These are phyloP conservation scores for Aspergillus jensenii DNA, from an alignment of 2,329 filamentous ascomycete genomes.

Conservation along the genomic window DNA sequence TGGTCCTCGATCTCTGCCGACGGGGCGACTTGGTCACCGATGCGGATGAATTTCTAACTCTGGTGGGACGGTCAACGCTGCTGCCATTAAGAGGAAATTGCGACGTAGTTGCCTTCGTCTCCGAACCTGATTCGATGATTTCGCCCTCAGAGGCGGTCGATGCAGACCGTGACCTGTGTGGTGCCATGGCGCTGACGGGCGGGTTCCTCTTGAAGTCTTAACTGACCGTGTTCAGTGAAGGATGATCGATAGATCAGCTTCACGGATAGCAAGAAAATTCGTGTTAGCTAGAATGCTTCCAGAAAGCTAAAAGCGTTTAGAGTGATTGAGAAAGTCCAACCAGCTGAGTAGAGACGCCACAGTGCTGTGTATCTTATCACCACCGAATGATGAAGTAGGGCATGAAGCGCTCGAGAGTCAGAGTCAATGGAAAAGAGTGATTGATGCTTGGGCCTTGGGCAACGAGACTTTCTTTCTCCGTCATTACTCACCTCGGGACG, in stretches of 20 bases:
- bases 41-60: conserved; percentile 59
- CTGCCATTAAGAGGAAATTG: conserved; percentile 71
- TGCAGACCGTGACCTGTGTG: conserved; percentile 49
- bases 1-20: conserved; percentile 55
- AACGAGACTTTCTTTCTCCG: conserved; percentile 9
- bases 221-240: not conserved
- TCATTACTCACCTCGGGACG: not conserved
- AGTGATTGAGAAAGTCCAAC: conserved; percentile 45
- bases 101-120: conserved; percentile 82
- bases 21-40: conserved; percentile 57
- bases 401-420: conserved; percentile 7
- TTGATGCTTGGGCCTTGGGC: not conserved
- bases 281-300: conserved; percentile 40
- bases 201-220: not conserved
- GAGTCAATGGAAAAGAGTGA: not conserved
- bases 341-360: conserved; percentile 35
- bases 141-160: conserved; percentile 83
- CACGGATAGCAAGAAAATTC: conserved; percentile 16
- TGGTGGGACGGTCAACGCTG: conserved; percentile 91
- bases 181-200: conserved; percentile 43
- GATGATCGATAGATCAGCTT: conserved; percentile 22
- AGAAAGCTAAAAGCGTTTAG: conserved; percentile 22
- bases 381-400: conserved; percentile 12
- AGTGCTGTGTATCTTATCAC: conserved; percentile 18
- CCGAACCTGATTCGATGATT: conserved; percentile 72